Evolutionary conservation across 306 rosid genomes (phyloP), one percentile per base, ranked within the genome.

Genomic region (Chamaecrista fasciculata): DNA sequence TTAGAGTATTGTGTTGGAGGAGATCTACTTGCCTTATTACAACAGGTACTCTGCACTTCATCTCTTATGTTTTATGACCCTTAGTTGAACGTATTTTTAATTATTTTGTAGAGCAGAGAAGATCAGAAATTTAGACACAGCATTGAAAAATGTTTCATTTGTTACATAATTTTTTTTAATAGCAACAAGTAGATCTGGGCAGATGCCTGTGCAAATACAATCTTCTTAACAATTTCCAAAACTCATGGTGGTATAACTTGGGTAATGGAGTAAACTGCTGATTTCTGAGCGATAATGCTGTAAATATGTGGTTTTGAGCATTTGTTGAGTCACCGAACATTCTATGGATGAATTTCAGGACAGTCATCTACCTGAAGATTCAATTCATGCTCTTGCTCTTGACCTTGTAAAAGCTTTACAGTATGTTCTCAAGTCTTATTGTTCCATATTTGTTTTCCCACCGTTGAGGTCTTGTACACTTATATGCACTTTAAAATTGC

Each of bases 1-100:
- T 78, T 94, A 81, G 99, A 94, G 84, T 94, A 91, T 59, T 94
- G 97, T 69, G 97, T 94, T 18, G 99, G 99, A 47, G 99, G 99
- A 55, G 91, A 94, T 84, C 69, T 94, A 66, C 85, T 89, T 83
- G 73, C 95, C 73, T 73, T 94, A 63, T 80, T 94, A 68, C 89
- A 81, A 69, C 97, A 94, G 99, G 99, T 94, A 78, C 21, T 16
- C 20, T 24, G 16, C 28, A 7, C 61, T 62, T 67, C 23, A 50
- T 51, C 74, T 26, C 60, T 18, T 62, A 3, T 40, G 5, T 55
- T 51, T 53, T 63, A 26, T 31, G 34, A 66, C 56, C 52, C 25
- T 58, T 23, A 15, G 33, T 29, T 60, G 49, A 64, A 34, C 50
- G 52, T 46, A 47, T 33, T 34, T 72, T 33, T 33, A 43, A 46